Evolutionary conservation across 768 basidiomycete species (phyloP).

Genomic region (Pleurotus tuber-regium): DNA sequence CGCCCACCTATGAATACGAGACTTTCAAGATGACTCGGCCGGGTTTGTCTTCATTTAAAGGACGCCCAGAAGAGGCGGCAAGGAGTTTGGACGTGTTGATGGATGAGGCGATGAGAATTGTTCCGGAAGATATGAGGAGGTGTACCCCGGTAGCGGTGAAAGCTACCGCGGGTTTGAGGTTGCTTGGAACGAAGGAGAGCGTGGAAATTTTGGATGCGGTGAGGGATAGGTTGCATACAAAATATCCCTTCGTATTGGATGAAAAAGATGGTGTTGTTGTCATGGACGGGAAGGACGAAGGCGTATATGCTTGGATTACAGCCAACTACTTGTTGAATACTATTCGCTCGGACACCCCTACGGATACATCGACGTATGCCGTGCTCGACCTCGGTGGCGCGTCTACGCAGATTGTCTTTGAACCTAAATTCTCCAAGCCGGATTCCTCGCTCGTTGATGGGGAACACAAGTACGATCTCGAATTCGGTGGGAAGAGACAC

Average conservation of each 20-base stretch:
- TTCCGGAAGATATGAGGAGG: conserved; percentile 61
- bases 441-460: conserved; percentile 59
- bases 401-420: conserved; percentile 97
- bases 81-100: conserved; percentile 75
- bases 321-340: conserved; percentile 88
- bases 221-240: conserved; percentile 46
- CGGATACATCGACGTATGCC: conserved; percentile 63
- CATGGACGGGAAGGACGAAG: conserved; percentile 96
- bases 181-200: conserved; percentile 62
- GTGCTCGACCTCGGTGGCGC: conserved; percentile 96
- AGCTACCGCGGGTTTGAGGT: conserved; percentile 84
- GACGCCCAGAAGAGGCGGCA: conserved; percentile 67
- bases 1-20: conserved; percentile 87
- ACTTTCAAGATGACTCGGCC: conserved; percentile 82
- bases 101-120: conserved; percentile 74
- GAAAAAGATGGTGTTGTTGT: conserved; percentile 69
- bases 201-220: conserved; percentile 77
- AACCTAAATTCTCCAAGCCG: conserved; percentile 56
- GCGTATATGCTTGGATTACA: conserved; percentile 98
- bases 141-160: conserved; percentile 92
- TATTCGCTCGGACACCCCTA: conserved; percentile 53
- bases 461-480: conserved; percentile 88
- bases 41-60: conserved; percentile 68
- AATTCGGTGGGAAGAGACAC: conserved; percentile 67
- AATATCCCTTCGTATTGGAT: conserved; percentile 63